Percentiles rank a stretch among this genome's conserved stretches.
Evolutionary conservation across 202 grass and related monocot species (phyloP).

Genomic region (Schoenoplectus tabernaemontani): DNA sequence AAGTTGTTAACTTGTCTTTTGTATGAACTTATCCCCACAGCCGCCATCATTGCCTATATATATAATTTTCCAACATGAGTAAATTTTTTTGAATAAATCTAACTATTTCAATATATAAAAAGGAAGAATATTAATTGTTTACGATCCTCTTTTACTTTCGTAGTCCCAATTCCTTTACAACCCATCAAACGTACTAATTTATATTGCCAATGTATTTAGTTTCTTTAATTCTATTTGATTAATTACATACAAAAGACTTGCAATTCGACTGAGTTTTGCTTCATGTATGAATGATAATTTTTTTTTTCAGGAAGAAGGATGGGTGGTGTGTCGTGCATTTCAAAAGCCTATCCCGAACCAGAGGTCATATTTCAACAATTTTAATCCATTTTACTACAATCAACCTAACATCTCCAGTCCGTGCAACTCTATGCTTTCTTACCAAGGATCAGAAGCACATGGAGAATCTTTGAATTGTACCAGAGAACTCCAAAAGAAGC

Average conservation of each 20-base stretch:
- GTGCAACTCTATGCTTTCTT: constrained; percentile 1
- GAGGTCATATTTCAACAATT: constrained; percentile 37
- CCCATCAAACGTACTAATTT: background rate
- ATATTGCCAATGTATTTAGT: background rate
- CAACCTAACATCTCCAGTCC: background rate
- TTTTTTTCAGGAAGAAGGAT: constrained; percentile 72
- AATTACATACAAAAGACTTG: background rate
- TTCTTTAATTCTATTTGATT: no score
- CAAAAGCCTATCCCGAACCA: constrained; percentile 65
- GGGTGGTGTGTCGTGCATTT: constrained; percentile 91
- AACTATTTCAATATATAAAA: background rate
- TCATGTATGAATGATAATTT: background rate
- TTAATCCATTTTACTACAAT: constrained; percentile 18
- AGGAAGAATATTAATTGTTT: background rate
- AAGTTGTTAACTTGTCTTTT: background rate
- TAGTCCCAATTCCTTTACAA: background rate
- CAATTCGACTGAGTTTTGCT: background rate
- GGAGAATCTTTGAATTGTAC: constrained; percentile 9
- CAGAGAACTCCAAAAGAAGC: constrained; percentile 4
- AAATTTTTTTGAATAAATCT: background rate
- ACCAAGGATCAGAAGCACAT: background rate
- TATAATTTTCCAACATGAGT: background rate
- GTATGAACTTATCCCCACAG: background rate
- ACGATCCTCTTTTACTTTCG: background rate
- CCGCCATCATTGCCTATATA: background rate